Conservation (phyloP, 768 basidiomycete genomes). For the Suillus tomentosus region DNA sequence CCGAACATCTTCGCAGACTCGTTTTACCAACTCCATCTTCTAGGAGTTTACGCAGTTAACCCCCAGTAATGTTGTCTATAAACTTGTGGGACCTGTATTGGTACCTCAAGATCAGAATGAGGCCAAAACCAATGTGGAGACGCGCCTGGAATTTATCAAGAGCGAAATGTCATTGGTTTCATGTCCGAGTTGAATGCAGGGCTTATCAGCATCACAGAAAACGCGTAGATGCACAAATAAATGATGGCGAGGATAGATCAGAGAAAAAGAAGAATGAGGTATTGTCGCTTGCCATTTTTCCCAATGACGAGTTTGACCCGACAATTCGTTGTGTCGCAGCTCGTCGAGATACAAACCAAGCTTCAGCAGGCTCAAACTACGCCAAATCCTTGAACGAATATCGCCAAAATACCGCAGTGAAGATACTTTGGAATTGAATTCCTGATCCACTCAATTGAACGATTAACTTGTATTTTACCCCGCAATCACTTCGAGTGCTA, state of each 20-base stretch:
- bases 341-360: slow-evolving; percentile 66
- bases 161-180: slow-evolving; percentile 72
- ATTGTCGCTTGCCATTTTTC: slow-evolving; percentile 8
- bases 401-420: too few relatives aligned
- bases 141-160: slow-evolving; percentile 84
- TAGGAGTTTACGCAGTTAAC: slow-evolving; percentile 85
- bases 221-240: slow-evolving; percentile 79
- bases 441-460: background rate
- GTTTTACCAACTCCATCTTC: slow-evolving; percentile 8
- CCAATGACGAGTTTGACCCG: slow-evolving; percentile 12
- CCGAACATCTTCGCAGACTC: background rate
- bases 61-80: slow-evolving; percentile 80
- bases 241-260: slow-evolving; percentile 72
- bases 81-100: slow-evolving; percentile 88
- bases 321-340: slow-evolving; percentile 38
- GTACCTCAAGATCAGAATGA: slow-evolving; percentile 88
- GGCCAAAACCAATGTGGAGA: slow-evolving; percentile 86
- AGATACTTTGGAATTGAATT: background rate
- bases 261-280: slow-evolving; percentile 88
- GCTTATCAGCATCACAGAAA: slow-evolving; percentile 46
- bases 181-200: slow-evolving; percentile 13
- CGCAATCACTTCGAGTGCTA: background rate
- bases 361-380: slow-evolving; percentile 44
- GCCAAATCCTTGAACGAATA: slow-evolving; percentile 3
- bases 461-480: background rate